These are phyloP conservation scores for Meyerozyma sp. DNA, from an alignment of 1,139 yeast species.

Conservation along the genomic window DNA sequence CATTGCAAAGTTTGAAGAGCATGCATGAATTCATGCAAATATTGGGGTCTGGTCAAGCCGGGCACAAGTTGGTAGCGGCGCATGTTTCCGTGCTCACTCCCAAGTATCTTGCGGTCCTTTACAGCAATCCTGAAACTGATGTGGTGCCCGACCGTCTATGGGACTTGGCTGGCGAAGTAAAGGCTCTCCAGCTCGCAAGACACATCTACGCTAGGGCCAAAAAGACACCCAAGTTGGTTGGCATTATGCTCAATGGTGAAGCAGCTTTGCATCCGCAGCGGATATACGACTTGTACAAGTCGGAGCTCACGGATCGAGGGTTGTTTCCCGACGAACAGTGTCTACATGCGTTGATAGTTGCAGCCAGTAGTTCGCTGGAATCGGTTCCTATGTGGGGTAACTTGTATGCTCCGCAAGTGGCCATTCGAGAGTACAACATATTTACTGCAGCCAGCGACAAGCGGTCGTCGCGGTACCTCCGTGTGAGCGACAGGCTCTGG, in stretches of 20 bases:
- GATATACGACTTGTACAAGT: constrained; percentile 28
- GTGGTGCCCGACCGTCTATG: background rate
- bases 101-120: constrained; percentile 25
- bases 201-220: constrained; percentile 15
- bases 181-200: constrained; percentile 14
- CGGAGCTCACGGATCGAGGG: constrained; percentile 13
- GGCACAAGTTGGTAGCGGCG: constrained; percentile 4
- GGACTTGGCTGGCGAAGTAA: background rate
- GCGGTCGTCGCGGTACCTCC: constrained; percentile 18
- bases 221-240: constrained; percentile 25
- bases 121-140: constrained; percentile 7
- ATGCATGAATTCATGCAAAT: constrained; percentile 16
- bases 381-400: constrained; percentile 38
- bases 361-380: constrained; percentile 19
- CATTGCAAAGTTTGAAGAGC: constrained; percentile 17
- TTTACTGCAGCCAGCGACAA: constrained; percentile 17
- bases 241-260: constrained; percentile 43
- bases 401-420: constrained; percentile 54
- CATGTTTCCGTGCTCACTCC: constrained; percentile 17
- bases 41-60: constrained; percentile 5
- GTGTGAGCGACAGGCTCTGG: constrained; percentile 48
- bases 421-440: constrained; percentile 51
- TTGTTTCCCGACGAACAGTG: constrained; percentile 32
- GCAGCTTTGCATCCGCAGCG: constrained; percentile 29
- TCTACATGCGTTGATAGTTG: constrained; percentile 39